These are phyloP conservation scores for Ulota crispa DNA, from an alignment of 225 moss, liverwort and hornwort species.

Conservation along the genomic window DNA sequence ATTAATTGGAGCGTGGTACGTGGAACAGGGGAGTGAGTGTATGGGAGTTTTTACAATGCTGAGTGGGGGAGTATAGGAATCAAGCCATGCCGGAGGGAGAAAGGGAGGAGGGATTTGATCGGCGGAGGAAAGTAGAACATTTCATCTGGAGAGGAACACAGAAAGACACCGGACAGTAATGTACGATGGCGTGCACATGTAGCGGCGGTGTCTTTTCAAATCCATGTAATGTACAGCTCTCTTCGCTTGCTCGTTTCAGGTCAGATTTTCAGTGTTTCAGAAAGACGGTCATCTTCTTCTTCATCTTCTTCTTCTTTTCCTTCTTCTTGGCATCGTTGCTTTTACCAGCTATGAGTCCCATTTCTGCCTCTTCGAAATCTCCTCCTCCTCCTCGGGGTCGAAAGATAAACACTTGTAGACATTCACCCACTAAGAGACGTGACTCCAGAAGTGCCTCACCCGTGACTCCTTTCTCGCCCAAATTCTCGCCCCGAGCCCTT, in stretches of 20 bases:
- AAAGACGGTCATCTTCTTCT: slow-evolving; percentile 17
- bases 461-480: slow-evolving; percentile 11
- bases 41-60: neutral
- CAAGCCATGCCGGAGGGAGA: slow-evolving; percentile 8
- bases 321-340: slow-evolving; percentile 20
- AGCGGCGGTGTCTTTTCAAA: slow-evolving; percentile 41
- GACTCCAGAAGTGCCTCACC: slow-evolving; percentile 2
- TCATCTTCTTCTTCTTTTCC: neutral
- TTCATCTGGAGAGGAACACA: neutral
- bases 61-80: neutral
- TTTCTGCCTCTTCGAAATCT: slow-evolving; percentile 6
- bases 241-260: slow-evolving; percentile 21
- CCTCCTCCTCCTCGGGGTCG: slow-evolving; percentile 17
- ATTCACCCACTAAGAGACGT: slow-evolving; percentile 14
- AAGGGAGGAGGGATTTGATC: slow-evolving; percentile 1
- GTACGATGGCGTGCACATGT: slow-evolving; percentile 50
- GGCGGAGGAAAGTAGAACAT: neutral
- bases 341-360: slow-evolving; percentile 22
- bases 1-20: neutral
- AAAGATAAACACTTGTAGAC: neutral
- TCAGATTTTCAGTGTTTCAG: slow-evolving; percentile 6
- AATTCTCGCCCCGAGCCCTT: neutral
- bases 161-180: slow-evolving; percentile 12
- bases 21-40: neutral
- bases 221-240: slow-evolving; percentile 43